Evolutionary conservation across 805 yeast genomes (phyloP).

Genomic region (Priceomyces castillae): DNA sequence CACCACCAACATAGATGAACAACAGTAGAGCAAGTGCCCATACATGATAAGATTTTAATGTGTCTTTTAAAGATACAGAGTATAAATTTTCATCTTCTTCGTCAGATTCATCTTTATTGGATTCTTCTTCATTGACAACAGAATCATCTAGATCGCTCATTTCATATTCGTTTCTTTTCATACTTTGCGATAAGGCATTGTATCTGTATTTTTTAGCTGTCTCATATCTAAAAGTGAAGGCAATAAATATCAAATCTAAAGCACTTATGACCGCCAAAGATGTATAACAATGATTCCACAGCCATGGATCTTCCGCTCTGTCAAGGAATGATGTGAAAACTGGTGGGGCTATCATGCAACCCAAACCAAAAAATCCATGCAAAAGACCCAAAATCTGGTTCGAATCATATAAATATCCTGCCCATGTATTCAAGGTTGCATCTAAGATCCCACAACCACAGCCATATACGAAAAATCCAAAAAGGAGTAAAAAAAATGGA

Average conservation of each 20-base stretch:
- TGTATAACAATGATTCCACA: constrained; percentile 48
- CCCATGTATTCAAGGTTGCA: constrained; percentile 53
- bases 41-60: constrained; percentile 34
- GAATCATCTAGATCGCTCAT: constrained; percentile 9
- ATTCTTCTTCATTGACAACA: constrained; percentile 9
- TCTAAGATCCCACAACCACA: constrained; percentile 57
- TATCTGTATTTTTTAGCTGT: constrained; percentile 45
- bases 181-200: constrained; percentile 11
- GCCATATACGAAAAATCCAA: constrained; percentile 45
- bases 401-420: constrained; percentile 45
- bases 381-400: constrained; percentile 51
- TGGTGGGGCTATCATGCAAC: constrained; percentile 51
- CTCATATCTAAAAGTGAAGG: constrained; percentile 38
- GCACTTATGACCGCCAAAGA: constrained; percentile 30
- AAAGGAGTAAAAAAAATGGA: constrained; percentile 40
- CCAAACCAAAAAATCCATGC: constrained; percentile 54
- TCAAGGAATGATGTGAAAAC: constrained; percentile 41
- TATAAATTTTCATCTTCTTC: neutral
- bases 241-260: constrained; percentile 18
- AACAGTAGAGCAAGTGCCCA: constrained; percentile 41
- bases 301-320: constrained; percentile 35
- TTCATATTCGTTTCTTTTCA: constrained; percentile 13
- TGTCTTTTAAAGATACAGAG: constrained; percentile 27
- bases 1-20: constrained; percentile 52
- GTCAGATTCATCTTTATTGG: neutral